Conservation (phyloP, 2,329 filamentous ascomycete genomes). For the Trichothecium roseum region DNA sequence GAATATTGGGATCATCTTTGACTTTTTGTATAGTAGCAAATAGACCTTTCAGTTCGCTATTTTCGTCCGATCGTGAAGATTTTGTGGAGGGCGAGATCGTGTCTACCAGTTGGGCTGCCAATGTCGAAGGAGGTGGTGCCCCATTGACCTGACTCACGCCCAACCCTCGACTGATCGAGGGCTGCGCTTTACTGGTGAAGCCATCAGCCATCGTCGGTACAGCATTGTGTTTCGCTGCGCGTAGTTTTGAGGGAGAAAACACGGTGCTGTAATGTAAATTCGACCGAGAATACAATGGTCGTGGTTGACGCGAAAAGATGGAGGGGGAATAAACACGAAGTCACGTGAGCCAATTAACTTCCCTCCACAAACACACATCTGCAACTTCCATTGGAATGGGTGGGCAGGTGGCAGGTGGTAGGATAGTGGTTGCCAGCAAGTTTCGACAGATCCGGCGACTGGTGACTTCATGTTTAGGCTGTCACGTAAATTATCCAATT, state of each 20-base stretch:
- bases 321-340: conserved; percentile 10
- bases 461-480: too few species aligned
- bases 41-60: conserved; percentile 65
- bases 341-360: conserved; percentile 9
- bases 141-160: conserved; percentile 9
- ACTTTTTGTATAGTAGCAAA: conserved; percentile 44
- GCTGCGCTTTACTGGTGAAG: conserved; percentile 9
- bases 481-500: too few species aligned
- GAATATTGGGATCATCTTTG: conserved; percentile 37
- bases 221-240: conserved; percentile 12
- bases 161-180: conserved; percentile 9
- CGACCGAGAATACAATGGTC: too few species aligned
- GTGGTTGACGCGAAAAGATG: conserved; percentile 8
- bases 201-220: conserved; percentile 17
- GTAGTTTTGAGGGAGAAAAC: background rate
- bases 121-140: conserved; percentile 59
- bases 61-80: conserved; percentile 53
- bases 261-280: too few species aligned
- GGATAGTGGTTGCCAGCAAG: too few species aligned
- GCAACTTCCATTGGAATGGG: too few species aligned
- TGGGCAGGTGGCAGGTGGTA: too few species aligned
- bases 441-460: too few species aligned
- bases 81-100: conserved; percentile 59
- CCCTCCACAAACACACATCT: too few species aligned
- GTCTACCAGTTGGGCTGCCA: conserved; percentile 79